phyloP scores from a whole-genome alignment of 306 rosid species.

The Fagus sylvatica region DNA sequence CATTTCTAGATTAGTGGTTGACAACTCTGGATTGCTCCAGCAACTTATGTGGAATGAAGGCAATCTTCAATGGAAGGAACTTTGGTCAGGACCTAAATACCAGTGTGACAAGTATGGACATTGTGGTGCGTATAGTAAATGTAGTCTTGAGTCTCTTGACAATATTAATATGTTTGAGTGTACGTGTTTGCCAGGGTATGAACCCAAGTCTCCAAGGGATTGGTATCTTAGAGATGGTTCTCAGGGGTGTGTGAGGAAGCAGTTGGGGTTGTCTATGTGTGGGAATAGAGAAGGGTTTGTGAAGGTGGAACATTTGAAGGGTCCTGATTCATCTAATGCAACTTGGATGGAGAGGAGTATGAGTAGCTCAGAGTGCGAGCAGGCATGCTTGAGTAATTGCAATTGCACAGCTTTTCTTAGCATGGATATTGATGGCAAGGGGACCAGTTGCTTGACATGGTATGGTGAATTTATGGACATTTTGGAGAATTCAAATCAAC shows the following conservation, averaged over 20 bases:
- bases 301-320: background rate
- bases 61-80: background rate
- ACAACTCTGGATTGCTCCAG: too few relatives aligned
- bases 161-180: background rate
- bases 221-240: constrained; percentile 20
- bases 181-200: constrained; percentile 14
- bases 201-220: constrained; percentile 13
- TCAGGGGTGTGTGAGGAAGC: constrained; percentile 11
- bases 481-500: constrained; percentile 9
- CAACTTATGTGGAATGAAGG: too few relatives aligned
- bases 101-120: background rate
- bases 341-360: background rate
- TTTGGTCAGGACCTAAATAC: background rate
- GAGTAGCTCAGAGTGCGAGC: constrained; percentile 16
- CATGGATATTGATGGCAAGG: constrained; percentile 9
- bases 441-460: constrained; percentile 34
- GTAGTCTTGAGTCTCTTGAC: background rate
- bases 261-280: background rate
- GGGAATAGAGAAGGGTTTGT: constrained; percentile 24
- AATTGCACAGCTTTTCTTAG: constrained; percentile 32
- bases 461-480: constrained; percentile 30
- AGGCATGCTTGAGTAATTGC: constrained; percentile 32
- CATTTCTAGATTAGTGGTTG: too few relatives aligned
- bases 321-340: constrained; percentile 5
- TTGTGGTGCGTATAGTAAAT: background rate